These are phyloP conservation scores for Apiospora aurea DNA, from an alignment of 2,329 filamentous ascomycete genomes.

Conservation along the genomic window DNA sequence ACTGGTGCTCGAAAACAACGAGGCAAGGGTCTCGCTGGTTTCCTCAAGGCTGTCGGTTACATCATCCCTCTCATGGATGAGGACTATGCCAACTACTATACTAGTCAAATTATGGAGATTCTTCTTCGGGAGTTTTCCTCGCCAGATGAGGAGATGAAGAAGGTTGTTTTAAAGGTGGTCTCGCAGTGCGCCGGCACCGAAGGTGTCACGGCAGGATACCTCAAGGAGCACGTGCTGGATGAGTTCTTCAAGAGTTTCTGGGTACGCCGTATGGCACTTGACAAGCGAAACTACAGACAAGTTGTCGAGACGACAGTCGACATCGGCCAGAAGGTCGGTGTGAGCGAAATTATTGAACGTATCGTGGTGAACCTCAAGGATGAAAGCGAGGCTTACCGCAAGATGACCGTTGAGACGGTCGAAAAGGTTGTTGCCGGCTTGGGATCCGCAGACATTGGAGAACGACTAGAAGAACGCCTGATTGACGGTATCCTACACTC, in stretches of 20 bases:
- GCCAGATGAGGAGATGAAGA: slow-evolving; percentile 99
- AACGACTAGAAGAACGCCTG: slow-evolving; percentile 89
- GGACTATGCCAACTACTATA: slow-evolving; percentile 99
- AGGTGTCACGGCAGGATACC: slow-evolving; percentile 91
- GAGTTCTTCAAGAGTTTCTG: slow-evolving; percentile 99
- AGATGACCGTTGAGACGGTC: slow-evolving; percentile 98
- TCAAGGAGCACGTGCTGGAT: slow-evolving; percentile 92
- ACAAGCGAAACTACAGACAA: slow-evolving; percentile 97
- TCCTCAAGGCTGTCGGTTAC: slow-evolving; percentile 96
- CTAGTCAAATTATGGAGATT: slow-evolving; percentile 98
- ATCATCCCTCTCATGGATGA: slow-evolving; percentile 99
- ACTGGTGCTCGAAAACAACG: slow-evolving; percentile 95
- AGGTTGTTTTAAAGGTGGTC: slow-evolving; percentile 96
- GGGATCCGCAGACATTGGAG: slow-evolving; percentile 91
- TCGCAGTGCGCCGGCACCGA: slow-evolving; percentile 95
- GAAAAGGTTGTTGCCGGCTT: slow-evolving; percentile 95
- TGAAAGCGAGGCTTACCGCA: slow-evolving; percentile 95
- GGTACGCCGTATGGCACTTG: slow-evolving; percentile 95
- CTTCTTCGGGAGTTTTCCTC: slow-evolving; percentile 94
- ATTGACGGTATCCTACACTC: slow-evolving; percentile 95
- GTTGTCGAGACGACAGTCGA: slow-evolving; percentile 98
- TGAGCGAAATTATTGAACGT: slow-evolving; percentile 90
- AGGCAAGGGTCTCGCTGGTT: slow-evolving; percentile 93
- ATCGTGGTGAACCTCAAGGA: slow-evolving; percentile 97
- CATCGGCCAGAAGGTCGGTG: slow-evolving; percentile 96